phyloP scores from a whole-genome alignment of 75 land plant genomes.

The Ceratopteris richardii region DNA sequence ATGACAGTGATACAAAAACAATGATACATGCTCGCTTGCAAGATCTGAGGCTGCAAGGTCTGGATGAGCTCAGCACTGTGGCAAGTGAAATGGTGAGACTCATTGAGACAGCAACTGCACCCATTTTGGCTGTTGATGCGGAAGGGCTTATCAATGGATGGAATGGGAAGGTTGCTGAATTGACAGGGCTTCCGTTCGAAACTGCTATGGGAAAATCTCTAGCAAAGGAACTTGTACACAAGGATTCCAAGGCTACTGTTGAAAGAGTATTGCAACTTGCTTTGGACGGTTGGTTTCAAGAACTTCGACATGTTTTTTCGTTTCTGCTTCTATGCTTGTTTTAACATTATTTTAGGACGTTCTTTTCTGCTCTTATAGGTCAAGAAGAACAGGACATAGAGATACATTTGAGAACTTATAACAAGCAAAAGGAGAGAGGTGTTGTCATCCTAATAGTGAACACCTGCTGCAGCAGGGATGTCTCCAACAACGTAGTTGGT shows the following conservation, averaged over 20 bases:
- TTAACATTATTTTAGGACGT: not conserved
- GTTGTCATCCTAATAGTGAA: slow-evolving; percentile 67
- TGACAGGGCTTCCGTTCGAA: slow-evolving; percentile 56
- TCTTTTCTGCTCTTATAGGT: slow-evolving; percentile 27
- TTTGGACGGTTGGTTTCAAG: slow-evolving; percentile 47
- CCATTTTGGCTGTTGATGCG: slow-evolving; percentile 66
- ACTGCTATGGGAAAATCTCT: slow-evolving; percentile 58
- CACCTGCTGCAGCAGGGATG: slow-evolving; percentile 78
- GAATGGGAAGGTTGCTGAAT: slow-evolving; percentile 65
- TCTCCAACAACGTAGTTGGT: slow-evolving; percentile 56
- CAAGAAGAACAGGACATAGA: slow-evolving; percentile 91
- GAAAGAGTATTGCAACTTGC: slow-evolving; percentile 67
- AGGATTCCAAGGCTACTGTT: slow-evolving; percentile 56
- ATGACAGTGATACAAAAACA: slow-evolving; percentile 13
- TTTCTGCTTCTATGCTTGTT: not conserved
- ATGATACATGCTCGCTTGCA: slow-evolving; percentile 34
- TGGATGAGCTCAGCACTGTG: slow-evolving; percentile 59
- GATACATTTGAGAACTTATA: slow-evolving; percentile 66
- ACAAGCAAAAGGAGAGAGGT: slow-evolving; percentile 25
- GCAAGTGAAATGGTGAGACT: slow-evolving; percentile 82
- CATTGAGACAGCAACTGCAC: slow-evolving; percentile 77
- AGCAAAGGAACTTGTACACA: slow-evolving; percentile 67
- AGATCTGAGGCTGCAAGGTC: slow-evolving; percentile 55
- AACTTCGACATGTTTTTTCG: not conserved
- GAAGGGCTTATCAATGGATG: slow-evolving; percentile 69